Evolutionary conservation across 164 flowering plant species (phyloP), one percentile per base, ranked within the genome.

Genomic region (Platanus orientalis): DNA sequence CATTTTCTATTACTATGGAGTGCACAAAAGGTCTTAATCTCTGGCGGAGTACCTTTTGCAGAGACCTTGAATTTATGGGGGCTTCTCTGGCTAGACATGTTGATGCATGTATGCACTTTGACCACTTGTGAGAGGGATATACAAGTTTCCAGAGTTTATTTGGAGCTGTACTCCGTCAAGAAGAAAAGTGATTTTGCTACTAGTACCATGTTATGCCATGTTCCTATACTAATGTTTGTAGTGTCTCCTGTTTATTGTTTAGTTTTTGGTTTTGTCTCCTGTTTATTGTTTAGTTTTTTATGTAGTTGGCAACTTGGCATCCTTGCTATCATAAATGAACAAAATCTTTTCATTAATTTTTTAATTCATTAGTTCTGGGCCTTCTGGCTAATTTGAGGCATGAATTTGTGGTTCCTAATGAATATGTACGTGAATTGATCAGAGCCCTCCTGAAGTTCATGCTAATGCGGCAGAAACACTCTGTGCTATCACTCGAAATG

Each of bases 391-490:
- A 28, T 30, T 29, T 54, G 10, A 16, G 32, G 45, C 29, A 53
- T 42, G 63, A 14, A 7, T 52, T 29, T 24, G 0, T 47, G 17
- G 25, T 42, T 13, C 28, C 39, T 57, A 17, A 62, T 23, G 32
- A 3, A 14, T 50, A 58, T 36, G 0, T 54, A 4, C 32, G 45
- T 40, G 21, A n/a, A 71, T 61, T 25, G 34, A 62, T 45, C 86
- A 93, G 99, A 73, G 81, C 70, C 68, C 89, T 62, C 81, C 96
- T 61, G 97, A 91, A 77, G 99, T 94, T 71, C 97, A 94, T 76
- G 91, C 95, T 55, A 94, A 94, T 81, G 92, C 90, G 57, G 92
- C 96, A 24, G 99, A 94, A 80, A 88, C 96, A 61, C 75, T 94
- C 1, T 87, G 90, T 80, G 81, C 89, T 44, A 89, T 94, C 52